These are phyloP conservation scores for Yarrowia yakushimensis DNA, from an alignment of 805 yeast species.

Conservation along the genomic window DNA sequence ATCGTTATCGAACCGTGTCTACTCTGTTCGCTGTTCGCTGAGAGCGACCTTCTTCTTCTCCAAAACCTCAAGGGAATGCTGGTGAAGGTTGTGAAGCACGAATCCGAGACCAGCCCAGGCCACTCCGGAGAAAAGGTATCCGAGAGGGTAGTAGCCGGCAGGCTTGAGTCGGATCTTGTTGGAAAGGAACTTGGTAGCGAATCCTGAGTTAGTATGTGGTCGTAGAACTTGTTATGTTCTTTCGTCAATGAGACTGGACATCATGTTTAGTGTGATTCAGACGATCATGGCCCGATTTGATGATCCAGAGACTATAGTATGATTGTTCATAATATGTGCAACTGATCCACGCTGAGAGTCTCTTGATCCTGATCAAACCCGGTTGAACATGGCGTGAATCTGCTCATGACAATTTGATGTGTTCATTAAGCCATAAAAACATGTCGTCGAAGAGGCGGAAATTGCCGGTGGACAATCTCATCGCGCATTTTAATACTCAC, in stretches of 20 bases:
- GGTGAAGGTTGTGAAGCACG: constrained; percentile 34
- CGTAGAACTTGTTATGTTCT: too few species aligned
- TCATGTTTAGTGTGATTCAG: neutral
- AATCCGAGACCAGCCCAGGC: constrained; percentile 38
- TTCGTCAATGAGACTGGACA: too few species aligned
- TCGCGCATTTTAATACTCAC: neutral
- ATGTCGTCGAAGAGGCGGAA: neutral
- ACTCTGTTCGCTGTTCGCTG: constrained; percentile 23
- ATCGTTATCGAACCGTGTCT: neutral
- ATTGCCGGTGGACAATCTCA: neutral
- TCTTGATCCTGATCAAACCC: neutral
- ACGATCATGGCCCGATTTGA: neutral
- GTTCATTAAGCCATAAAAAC: neutral
- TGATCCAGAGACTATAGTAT: neutral
- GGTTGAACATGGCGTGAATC: neutral
- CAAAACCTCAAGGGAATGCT: constrained; percentile 34
- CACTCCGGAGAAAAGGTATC: constrained; percentile 35
- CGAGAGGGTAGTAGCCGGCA: constrained; percentile 37
- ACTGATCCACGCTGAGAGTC: neutral
- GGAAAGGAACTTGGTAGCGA: constrained; percentile 34
- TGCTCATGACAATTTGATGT: neutral
- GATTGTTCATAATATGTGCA: neutral
- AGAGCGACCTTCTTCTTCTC: constrained; percentile 23
- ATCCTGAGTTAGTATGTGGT: constrained; percentile 27
- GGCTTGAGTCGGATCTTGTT: constrained; percentile 40